Evolutionary conservation across 2,329 filamentous ascomycete species (phyloP).

Genomic region (Alternaria atra): DNA sequence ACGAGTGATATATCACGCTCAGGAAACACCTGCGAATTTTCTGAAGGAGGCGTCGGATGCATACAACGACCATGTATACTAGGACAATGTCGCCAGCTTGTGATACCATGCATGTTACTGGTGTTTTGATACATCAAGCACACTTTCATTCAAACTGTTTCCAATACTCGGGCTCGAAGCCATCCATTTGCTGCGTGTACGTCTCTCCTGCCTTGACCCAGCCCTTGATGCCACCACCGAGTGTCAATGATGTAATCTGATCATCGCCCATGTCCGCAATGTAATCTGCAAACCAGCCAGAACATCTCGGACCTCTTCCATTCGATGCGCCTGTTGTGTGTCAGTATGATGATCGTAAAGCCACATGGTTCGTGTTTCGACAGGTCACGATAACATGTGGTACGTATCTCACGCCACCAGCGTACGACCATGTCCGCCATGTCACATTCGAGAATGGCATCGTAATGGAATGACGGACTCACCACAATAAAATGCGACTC

Average conservation of each 20-base stretch:
- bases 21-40: background rate
- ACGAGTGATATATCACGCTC: constrained; percentile 22
- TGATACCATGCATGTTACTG: background rate
- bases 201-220: constrained; percentile 55
- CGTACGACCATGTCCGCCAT: constrained; percentile 14
- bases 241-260: constrained; percentile 53
- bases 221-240: constrained; percentile 56
- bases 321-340: constrained; percentile 40
- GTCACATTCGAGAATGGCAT: background rate
- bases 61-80: background rate
- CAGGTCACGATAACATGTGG: constrained; percentile 9
- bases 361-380: background rate
- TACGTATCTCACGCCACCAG: constrained; percentile 31
- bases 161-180: constrained; percentile 54
- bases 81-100: background rate
- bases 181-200: constrained; percentile 53
- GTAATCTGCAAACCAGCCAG: constrained; percentile 50
- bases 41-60: background rate
- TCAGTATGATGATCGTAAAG: constrained; percentile 18
- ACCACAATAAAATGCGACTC: constrained; percentile 59
- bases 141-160: constrained; percentile 43
- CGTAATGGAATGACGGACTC: constrained; percentile 23
- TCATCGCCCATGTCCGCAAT: constrained; percentile 46
- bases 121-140: background rate
- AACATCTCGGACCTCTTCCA: constrained; percentile 48